Conservation (phyloP, 78 protist species). For the Planoprotostelium fungivorum region DNA sequence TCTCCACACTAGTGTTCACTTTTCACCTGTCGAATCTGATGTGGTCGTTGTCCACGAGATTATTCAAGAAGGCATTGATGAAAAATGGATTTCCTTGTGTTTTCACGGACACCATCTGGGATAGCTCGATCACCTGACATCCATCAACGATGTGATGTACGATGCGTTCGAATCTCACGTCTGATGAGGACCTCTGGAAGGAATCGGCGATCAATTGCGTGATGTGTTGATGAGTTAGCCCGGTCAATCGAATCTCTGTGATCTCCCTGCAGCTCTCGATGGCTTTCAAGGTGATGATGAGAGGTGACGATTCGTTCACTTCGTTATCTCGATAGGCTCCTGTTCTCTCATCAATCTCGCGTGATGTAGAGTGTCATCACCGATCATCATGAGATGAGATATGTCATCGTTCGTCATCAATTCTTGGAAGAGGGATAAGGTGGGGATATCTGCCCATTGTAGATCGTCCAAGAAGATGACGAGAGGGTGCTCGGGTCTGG, state of each 20-base stretch:
- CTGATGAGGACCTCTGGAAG: too few relatives aligned
- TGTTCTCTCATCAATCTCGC: constrained; percentile 2
- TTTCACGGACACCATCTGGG: not conserved
- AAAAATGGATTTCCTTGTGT: not conserved
- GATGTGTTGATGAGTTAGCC: too few relatives aligned
- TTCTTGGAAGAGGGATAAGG: not conserved
- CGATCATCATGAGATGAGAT: constrained; percentile 13
- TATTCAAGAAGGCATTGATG: not conserved
- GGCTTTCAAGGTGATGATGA: too few relatives aligned
- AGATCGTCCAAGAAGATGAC: constrained; percentile 45
- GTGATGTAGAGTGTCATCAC: not conserved
- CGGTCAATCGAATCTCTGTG: too few relatives aligned
- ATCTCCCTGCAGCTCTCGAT: too few relatives aligned
- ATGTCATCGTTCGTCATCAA: constrained; percentile 13
- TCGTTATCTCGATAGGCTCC: constrained; percentile 54
- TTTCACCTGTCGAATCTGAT: not conserved
- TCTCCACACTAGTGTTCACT: not conserved
- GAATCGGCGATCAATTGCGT: too few relatives aligned
- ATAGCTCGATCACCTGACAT: not conserved
- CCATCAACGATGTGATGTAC: too few relatives aligned
- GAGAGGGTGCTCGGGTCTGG: constrained; percentile 38
- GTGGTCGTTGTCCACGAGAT: not conserved
- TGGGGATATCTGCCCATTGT: constrained; percentile 27
- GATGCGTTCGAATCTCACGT: too few relatives aligned
- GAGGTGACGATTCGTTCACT: constrained; percentile 3